Conservation (phyloP, 2,329 filamentous ascomycete species). For the Metarhizium anisopliae region DNA sequence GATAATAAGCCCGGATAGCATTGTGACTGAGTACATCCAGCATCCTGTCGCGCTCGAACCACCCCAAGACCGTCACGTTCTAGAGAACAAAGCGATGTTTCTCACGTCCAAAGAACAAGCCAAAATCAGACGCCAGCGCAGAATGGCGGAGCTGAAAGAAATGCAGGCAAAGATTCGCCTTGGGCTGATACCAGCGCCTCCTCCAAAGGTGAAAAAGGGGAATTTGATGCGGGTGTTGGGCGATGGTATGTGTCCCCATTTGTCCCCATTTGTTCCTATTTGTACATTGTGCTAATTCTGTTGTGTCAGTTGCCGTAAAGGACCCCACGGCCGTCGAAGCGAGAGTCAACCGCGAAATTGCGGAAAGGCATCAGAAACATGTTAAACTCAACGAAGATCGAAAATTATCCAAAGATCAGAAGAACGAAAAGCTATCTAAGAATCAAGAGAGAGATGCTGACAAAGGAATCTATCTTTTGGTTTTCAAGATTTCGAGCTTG, state of each 20-base stretch:
- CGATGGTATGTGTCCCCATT: slow-evolving; percentile 46
- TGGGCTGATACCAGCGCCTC: slow-evolving; percentile 79
- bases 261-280: not conserved
- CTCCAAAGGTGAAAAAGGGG: slow-evolving; percentile 92
- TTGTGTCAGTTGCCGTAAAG: slow-evolving; percentile 55
- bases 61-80: slow-evolving; percentile 76
- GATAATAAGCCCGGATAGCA: slow-evolving; percentile 68
- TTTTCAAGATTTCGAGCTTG: slow-evolving; percentile 85
- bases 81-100: slow-evolving; percentile 80
- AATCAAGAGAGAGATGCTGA: slow-evolving; percentile 85
- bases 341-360: slow-evolving; percentile 86
- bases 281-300: not conserved
- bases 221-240: slow-evolving; percentile 97
- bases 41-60: slow-evolving; percentile 87
- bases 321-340: slow-evolving; percentile 96
- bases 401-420: slow-evolving; percentile 81
- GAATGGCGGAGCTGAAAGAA: slow-evolving; percentile 91
- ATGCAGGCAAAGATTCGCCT: slow-evolving; percentile 92
- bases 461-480: slow-evolving; percentile 75
- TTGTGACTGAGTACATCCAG: slow-evolving; percentile 85
- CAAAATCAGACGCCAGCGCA: slow-evolving; percentile 79
- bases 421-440: slow-evolving; percentile 67
- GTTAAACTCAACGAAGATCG: slow-evolving; percentile 71
- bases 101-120: slow-evolving; percentile 85
- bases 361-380: slow-evolving; percentile 73